Base-by-base conservation (phyloP, 768 basidiomycete genomes). In the Pholiota molesta region DNA sequence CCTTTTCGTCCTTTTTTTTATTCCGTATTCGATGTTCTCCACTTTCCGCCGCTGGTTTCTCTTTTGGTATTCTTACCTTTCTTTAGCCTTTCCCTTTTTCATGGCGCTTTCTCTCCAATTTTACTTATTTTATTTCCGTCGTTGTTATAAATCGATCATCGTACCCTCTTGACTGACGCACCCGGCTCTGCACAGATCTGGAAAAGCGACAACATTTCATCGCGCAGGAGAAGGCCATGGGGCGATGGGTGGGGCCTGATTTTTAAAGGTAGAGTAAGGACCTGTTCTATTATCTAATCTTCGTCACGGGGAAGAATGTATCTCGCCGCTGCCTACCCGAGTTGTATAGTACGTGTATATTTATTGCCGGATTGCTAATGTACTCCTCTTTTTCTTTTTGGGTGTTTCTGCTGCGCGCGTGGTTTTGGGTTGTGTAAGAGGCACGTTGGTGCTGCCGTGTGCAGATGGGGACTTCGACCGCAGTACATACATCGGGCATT, bases 191-290 rank as follows among this genome's bases (percentile, higher is more conserved):
- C 31, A 21, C 59, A 90, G 88, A 90, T 71, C 69, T 90, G 4
- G 89, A 90, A 72, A 90, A 89, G 68, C 70, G 73, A 26, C 82
- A 83, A 62, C 83, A 83, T 66, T 80, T 77, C 62, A 72, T 86
- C 13, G 80, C 81, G 0, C 77, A 68, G 39, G 63, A 68, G 57
- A 58, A 58, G 37, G 45, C 45, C 29, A 31, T 21, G n/a, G 57
- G 57, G 57, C 19, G 37, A 37, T 58, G 57, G 57, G 33, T 39
- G 19, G 57, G 57, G 11, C 14, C 45, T 23, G 57, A 58, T 19
- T 45, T 47, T 1, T n/a, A n/a, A 26, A 49, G 47, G 21, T 49
- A 1, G 47, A 19, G 47, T 49, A 26, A 49, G 23, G 23, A 11
- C 23, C 0, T 49, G 8, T 9, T 9, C 9, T 28, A 21, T 21